Base-by-base conservation (phyloP, 768 basidiomycete species). In the Calocybe indica region DNA sequence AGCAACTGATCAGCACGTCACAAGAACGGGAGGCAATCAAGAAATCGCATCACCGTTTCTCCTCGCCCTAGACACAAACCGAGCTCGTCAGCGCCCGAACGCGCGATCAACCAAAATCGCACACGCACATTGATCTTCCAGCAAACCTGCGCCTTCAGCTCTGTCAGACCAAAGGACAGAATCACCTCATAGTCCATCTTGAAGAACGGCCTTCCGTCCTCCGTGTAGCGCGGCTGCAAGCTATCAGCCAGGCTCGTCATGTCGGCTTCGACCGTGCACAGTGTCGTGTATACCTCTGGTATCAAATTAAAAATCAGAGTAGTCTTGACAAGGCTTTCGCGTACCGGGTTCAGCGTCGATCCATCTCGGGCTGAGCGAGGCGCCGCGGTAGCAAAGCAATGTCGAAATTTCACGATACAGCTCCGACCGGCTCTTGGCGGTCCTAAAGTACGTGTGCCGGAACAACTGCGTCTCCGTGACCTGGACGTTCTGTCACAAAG, bases 81-180 rank as follows among this genome's bases (percentile, higher is more conserved):
- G 13, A 1, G 33, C 30, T 12, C 57, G 9, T 52, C 46, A 32
- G 43, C 14, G 5, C 44, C 41, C 11, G 5, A 4, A 7, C 12
- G 12, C 41, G 8, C 2, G 5, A 30, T 41, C 43, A 40, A n/a
- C 33, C 43, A 12, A 9, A 13, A 28, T 43, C 28, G 3, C 22
- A 13, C 49, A 71, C 69, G 15, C 62, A 77, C 76, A 43, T 71
- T 65, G 37, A 78, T 75, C 51, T 64, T 59, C 78, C 78, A 81
- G 22, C 67, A 62, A 41, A 80, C 67, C 41, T 76, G 72, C 0
- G 77, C 78, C 48, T 68, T 71, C 51, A 80, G 56, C 50, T 80
- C 79, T 2, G 77, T 79, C 40, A 74, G 52, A 5, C 79, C 79
- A 46, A 81, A 78, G 6, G 73, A 58, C 15, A 81, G 50, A 7